Evolutionary conservation across 1,139 yeast genomes (phyloP).

Genomic region (Nakaseomyces nivariensis): DNA sequence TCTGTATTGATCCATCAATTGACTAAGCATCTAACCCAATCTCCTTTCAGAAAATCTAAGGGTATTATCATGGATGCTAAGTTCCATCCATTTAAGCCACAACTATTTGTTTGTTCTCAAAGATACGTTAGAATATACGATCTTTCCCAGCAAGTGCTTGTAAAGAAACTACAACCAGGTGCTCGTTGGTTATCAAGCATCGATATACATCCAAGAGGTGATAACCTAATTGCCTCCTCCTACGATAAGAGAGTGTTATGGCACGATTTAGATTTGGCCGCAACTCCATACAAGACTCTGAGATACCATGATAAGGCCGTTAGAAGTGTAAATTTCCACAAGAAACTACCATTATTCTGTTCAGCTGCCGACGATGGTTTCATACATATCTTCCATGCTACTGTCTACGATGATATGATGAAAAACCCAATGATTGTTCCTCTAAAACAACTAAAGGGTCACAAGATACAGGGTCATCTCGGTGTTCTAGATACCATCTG

Average conservation of each 20-base stretch:
- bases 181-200: constrained; percentile 89
- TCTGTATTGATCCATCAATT: constrained; percentile 91
- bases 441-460: constrained; percentile 90
- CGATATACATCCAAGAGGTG: constrained; percentile 95
- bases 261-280: constrained; percentile 89
- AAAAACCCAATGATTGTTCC: constrained; percentile 95
- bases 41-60: constrained; percentile 87
- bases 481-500: constrained; percentile 88
- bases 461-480: constrained; percentile 62
- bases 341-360: constrained; percentile 81
- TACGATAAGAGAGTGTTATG: constrained; percentile 92
- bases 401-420: constrained; percentile 92
- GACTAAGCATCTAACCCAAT: constrained; percentile 91
- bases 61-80: constrained; percentile 94
- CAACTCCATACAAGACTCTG: constrained; percentile 89
- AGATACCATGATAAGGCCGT: constrained; percentile 95
- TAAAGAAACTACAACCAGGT: constrained; percentile 85
- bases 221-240: constrained; percentile 83
- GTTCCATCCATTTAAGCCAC: constrained; percentile 95
- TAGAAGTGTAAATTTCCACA: constrained; percentile 79
- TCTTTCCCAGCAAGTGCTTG: constrained; percentile 71
- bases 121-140: constrained; percentile 86
- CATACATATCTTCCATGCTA: constrained; percentile 91
- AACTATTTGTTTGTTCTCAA: constrained; percentile 87
- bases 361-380: constrained; percentile 95